Base-by-base conservation (phyloP, 306 rosid genomes). In the Vicia villosa region DNA sequence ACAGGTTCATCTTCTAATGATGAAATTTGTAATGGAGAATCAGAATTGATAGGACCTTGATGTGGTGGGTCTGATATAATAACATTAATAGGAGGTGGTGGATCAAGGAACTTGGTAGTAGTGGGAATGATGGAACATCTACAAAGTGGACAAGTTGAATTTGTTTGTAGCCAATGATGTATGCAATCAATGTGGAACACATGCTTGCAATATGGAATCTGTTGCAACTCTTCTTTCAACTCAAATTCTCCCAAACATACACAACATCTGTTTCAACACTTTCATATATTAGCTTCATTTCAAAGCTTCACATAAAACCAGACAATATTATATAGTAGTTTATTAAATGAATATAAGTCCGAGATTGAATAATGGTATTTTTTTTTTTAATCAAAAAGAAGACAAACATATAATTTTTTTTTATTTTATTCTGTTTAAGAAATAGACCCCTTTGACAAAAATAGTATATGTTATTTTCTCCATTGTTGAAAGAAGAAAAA, bases 91-190 rank as follows among this genome's bases (percentile, higher is more conserved):
- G 75, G 70, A 4, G 76, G 71, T 52, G 60, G 15, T 58, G 70
- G 77, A 34, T 59, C 75, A 26, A 65, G 74, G 73, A 70, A 66
- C 67, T 80, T 73, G 1, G 62, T 56, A 51, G 69, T 63, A 21
- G 83, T 68, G 24, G 92, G 84, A 51, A 85, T 73, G 75, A 89
- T 84, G 30, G 86, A 80, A 87, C 88, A 88, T 80, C 98, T 83
- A 62, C 98, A 92, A 41, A 92, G 92, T 49, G 98, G 98, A 71
- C 98, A 92, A 42, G 95, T 92, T 46, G 89, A 74, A 78, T 92
- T 88, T 68, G 87, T 76, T 71, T 81, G 85, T 10, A 92, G 83
- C 98, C 98, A 92, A 41, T 81, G 90, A 74, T 82, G 88, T 66
- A 92, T 89, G 80, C 98, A 92, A 12, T 92, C 95, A 0, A 77